Evolutionary conservation across 2,329 filamentous ascomycete genomes (phyloP), one percentile per base, ranked within the genome.

Genomic region (Madurella fahalii): DNA sequence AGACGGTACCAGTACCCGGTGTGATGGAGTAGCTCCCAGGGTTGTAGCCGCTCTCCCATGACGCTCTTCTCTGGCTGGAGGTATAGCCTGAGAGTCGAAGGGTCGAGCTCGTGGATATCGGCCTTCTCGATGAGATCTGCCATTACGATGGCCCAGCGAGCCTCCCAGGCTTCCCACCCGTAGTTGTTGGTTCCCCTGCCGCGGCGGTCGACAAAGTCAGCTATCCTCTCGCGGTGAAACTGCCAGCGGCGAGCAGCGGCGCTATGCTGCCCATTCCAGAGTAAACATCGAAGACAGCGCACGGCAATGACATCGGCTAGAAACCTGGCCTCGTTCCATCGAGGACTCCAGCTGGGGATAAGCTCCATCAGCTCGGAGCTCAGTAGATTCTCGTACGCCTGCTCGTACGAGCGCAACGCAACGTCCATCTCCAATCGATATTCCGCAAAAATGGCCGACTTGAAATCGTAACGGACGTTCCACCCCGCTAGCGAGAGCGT

Each of bases 401-500:
- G 86, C 66, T 94, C 90, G 63, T 92, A 96, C 50, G 90, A 91
- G 42, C 91, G 83, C 65, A 90, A 78, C 0, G 94, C 91, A 18
- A 84, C 85, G 66, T 96, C 93, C 79, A 93, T 89, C 68, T 97
- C 94, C 67, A 95, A 89, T 9, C 94, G 83, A 62, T 95, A 96
- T 67, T 97, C 93, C 30, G 92, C 90, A 66, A 97, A 89, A 0
- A 96, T 78, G 7, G 87, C 93, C 16, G 92, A 80, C 69, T 99
- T 99, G 74, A 95, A 91, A 66, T 99, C 93, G 70, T 96, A 96
- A 15, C 93, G 86, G 50, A 95, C 86, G 65, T 90, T 91, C 94
- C 93, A 99, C 3, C 90, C 92, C 41, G 90, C 85, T 9, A 86
- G 76, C 1, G 91, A 89, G n/a, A 96, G 72, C 0, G 88, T 90